Base-by-base conservation (phyloP, 1,284 basidiomycete species). In the Meripilus lineatus region DNA sequence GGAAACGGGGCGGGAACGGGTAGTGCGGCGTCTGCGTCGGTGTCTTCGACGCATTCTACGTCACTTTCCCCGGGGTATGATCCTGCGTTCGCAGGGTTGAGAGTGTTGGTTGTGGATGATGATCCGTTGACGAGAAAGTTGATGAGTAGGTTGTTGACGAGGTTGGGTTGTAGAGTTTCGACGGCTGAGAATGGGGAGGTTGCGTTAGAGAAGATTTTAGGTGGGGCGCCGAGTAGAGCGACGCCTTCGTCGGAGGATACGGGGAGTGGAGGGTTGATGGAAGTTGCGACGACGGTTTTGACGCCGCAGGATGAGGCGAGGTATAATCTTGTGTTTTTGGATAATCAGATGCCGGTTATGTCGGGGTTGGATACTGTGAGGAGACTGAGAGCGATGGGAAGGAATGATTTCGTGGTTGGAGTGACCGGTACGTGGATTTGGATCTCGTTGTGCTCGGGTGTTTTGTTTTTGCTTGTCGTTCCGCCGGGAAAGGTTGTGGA, bases 111-210 rank as follows among this genome's bases (percentile, higher is more conserved):
- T 2, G 87, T 89, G 0, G 87, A 89, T 53, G 85, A 89, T 52
- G 87, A 89, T 62, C 71, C 74, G 21, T 65, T 93, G 45, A 93
- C 92, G 32, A 77, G 90, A 38, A 81, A 74, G 49, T 70, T 93
- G 48, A 93, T 94, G 91, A 77, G 75, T 38, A 74, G 90, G 30
- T 81, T 92, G 67, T 70, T 94, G 43, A 77, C 78, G 17, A 74
- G 89, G 14, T 66, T 94, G 3, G 90, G 91, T 1, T 92, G 89
- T 63, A 62, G 65, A 34, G 89, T 93, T 15, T 70, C 75, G 2
- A 82, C 79, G 4, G 92, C 93, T n/a, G 89, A 93, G 64, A 93
- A 95, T 56, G 92, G 92, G 4, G 79, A 84, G 58, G 66, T 85
- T 23, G 91, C 90, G 5, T 66, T 93, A 39, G 81, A 88, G 47